Base-by-base conservation (phyloP, 2,329 filamentous ascomycete species). In the Leptographium lundbergii region DNA sequence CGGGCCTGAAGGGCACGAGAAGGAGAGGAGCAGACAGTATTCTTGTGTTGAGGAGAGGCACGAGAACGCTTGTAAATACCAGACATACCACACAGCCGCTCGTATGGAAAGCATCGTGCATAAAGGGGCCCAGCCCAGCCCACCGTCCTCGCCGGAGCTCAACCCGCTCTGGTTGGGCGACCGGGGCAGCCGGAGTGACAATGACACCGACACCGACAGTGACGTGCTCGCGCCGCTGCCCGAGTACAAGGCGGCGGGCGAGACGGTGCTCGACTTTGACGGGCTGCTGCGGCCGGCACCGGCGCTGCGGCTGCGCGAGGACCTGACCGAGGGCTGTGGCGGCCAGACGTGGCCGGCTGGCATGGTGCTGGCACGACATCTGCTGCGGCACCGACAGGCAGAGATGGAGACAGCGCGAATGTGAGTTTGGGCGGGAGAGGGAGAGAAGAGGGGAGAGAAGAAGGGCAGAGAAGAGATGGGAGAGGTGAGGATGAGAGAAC, bases 341-440 rank as follows among this genome's bases (percentile, higher is more conserved):
- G 94, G 94, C 2, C 89, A 95, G 72, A 80, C 95, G 13, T 97
- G 94, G 94, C 92, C 91, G 3, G 92, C 92, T 0, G 94, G 94
- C 13, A 88, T 95, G 84, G 82, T 94, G 19, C 77, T 99, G 57
- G 82, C 88, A 24, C 89, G 87, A 71, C 95, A 97, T 69, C 81
- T 97, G 79, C 77, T 97, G 61, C 81, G 86, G 57, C 85, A 85
- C 68, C 87, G 89, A 66, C 76, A 75, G 62, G 73, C 80, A n/a
- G 75, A 81, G 64, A 71, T 95, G 63, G 72, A 72, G 60, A 75
- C 81, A 60, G 85, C 88, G 63, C 81, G 82, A 72, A 90, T 95
- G 89, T 95, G 71, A 71, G 85, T 57, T 14, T 39, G 36, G 11
- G 36, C 1, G 36, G 36, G 36, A 7, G 34, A 13, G 34, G 14